Percentiles rank a stretch among this genome's conserved stretches.
phyloP scores from a whole-genome alignment of 2,329 filamentous ascomycete genomes.

The Blastomyces percursus region DNA sequence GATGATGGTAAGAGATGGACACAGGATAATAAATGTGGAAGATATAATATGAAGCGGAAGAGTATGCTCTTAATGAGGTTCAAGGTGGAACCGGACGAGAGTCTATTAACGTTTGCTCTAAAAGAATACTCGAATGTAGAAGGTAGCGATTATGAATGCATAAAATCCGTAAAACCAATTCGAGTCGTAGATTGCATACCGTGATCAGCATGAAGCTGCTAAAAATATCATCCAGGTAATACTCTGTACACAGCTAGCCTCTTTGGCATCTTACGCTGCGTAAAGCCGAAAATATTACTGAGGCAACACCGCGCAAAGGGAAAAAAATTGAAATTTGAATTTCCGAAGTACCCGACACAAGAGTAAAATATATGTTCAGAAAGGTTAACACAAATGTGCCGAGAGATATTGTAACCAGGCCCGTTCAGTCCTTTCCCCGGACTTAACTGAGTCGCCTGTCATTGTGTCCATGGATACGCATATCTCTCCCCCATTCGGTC shows the following conservation, averaged over 20 bases:
- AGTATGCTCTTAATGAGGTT: too few species aligned
- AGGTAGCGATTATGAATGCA: neutral
- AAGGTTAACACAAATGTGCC: neutral
- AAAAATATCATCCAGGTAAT: neutral
- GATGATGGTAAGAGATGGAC: too few species aligned
- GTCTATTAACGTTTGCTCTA: neutral
- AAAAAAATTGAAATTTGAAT: conserved; percentile 1
- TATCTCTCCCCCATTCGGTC: neutral
- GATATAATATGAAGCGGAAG: too few species aligned
- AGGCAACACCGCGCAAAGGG: neutral
- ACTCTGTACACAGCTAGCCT: neutral
- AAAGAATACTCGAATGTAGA: neutral
- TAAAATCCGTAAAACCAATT: neutral
- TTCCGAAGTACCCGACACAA: conserved; percentile 5
- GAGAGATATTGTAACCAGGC: neutral
- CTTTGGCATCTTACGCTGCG: too few species aligned
- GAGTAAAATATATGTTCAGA: neutral
- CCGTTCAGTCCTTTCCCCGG: neutral
- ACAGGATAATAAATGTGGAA: too few species aligned
- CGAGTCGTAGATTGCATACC: neutral
- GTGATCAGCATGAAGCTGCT: neutral
- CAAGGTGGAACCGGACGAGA: too few species aligned
- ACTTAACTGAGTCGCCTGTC: neutral
- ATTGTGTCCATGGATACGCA: neutral
- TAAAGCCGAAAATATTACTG: neutral